A percentile compares a stretch with the other conserved stretches of the same genome.
Conservation (phyloP, 2,329 filamentous ascomycete genomes). For the Microdochium bolleyi region DNA sequence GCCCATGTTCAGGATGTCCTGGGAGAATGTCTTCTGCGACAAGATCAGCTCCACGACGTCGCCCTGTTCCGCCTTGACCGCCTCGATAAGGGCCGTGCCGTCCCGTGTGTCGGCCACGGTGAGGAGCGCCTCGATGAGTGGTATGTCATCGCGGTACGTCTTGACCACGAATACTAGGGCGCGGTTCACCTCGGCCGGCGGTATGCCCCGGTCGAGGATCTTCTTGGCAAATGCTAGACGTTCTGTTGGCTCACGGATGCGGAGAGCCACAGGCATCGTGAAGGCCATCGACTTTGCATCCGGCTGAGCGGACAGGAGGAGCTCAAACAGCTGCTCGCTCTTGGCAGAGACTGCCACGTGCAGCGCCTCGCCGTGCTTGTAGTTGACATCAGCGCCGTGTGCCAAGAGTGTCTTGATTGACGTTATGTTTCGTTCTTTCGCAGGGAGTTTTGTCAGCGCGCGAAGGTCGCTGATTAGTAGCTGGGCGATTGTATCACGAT, state of each 20-base stretch:
- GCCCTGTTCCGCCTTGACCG: constrained; percentile 34
- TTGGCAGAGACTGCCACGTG: constrained; percentile 40
- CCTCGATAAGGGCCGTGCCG: constrained; percentile 37
- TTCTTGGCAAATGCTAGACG: constrained; percentile 41
- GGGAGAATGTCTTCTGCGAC: constrained; percentile 25
- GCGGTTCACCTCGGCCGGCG: constrained; percentile 37
- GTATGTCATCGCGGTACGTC: constrained; percentile 37
- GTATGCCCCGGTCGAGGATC: constrained; percentile 41
- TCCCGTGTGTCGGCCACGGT: constrained; percentile 39
- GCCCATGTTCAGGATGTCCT: constrained; percentile 28
- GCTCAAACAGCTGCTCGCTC: constrained; percentile 35
- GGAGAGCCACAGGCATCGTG: constrained; percentile 44
- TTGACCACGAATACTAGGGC: constrained; percentile 43
- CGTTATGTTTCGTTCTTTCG: constrained; percentile 28
- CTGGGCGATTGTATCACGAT: constrained; percentile 29
- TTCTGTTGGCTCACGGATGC: constrained; percentile 41
- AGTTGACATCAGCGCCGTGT: constrained; percentile 47
- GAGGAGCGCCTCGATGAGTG: constrained; percentile 36
- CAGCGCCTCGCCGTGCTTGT: constrained; percentile 40
- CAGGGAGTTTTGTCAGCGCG: constrained; percentile 27
- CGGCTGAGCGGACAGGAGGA: constrained; percentile 35
- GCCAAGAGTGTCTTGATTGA: constrained; percentile 38
- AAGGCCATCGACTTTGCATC: constrained; percentile 34
- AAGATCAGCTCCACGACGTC: constrained; percentile 41
- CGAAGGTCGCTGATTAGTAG: constrained; percentile 44